Evolutionary conservation across 345 rosid species (phyloP).

Genomic region (Clarkia xantiana): DNA sequence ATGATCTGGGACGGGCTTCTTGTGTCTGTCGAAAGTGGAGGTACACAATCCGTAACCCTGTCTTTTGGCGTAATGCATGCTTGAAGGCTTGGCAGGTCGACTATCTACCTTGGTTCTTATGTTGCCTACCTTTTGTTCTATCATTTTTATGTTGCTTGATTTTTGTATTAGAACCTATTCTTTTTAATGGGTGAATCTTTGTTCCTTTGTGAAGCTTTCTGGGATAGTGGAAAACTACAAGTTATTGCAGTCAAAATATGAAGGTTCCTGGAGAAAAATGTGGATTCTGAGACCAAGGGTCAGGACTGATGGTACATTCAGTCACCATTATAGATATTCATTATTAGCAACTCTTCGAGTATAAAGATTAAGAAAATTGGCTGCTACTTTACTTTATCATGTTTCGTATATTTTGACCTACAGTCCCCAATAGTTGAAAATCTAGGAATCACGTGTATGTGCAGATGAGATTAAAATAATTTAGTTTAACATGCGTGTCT

Average conservation of each 20-base stretch:
- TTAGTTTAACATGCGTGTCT: background rate
- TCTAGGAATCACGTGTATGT: background rate
- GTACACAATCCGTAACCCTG: slow-evolving; percentile 80
- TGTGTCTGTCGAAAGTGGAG: slow-evolving; percentile 94
- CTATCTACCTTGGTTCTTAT: too few relatives aligned
- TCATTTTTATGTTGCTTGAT: slow-evolving; percentile 1
- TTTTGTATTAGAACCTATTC: slow-evolving; percentile 1
- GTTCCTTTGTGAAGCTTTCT: slow-evolving; percentile 27
- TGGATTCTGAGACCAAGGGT: slow-evolving; percentile 87
- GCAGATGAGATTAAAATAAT: background rate
- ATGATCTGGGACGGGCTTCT: slow-evolving; percentile 76
- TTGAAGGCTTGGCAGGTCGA: slow-evolving; percentile 84
- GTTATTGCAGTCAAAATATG: slow-evolving; percentile 61
- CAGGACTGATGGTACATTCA: slow-evolving; percentile 66
- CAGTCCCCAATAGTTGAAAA: too few relatives aligned
- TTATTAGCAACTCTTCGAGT: too few relatives aligned
- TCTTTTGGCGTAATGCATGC: slow-evolving; percentile 86
- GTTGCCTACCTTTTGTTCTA: too few relatives aligned
- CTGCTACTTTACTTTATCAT: too few relatives aligned
- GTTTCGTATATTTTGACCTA: too few relatives aligned
- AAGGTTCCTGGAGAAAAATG: slow-evolving; percentile 97
- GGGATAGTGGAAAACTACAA: slow-evolving; percentile 78
- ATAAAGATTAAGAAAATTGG: too few relatives aligned
- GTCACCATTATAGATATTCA: background rate
- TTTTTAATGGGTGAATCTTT: slow-evolving; percentile 2